phyloP scores from a whole-genome alignment of 352 stramenopile species.

The Globisporangium paddicum region DNA sequence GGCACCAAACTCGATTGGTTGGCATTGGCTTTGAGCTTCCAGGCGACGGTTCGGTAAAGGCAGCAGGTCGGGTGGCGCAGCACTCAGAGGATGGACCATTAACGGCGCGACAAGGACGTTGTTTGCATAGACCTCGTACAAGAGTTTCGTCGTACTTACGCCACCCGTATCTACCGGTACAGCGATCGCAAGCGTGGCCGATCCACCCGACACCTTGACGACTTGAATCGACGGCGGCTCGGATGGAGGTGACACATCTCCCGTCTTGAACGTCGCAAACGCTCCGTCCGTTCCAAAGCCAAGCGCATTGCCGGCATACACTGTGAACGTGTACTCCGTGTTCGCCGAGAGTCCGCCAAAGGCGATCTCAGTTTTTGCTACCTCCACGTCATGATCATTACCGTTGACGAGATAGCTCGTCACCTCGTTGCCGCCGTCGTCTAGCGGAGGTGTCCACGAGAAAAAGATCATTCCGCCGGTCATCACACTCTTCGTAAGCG shows the following conservation, averaged over 20 bases:
- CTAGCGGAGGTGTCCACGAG: conserved; percentile 35
- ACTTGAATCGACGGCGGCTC: conserved; percentile 22
- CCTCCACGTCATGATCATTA: conserved; percentile 8
- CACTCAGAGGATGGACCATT: conserved; percentile 8
- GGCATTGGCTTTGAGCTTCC: background rate
- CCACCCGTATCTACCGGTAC: conserved; percentile 42
- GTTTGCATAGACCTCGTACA: conserved; percentile 45
- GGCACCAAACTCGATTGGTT: background rate
- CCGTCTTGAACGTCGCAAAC: conserved; percentile 23
- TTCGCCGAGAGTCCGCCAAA: conserved; percentile 38
- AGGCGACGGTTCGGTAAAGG: background rate
- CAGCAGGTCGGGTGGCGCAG: background rate
- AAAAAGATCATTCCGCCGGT: conserved; percentile 43
- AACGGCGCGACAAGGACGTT: conserved; percentile 17
- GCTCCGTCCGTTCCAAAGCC: conserved; percentile 31
- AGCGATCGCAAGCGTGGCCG: conserved; percentile 25
- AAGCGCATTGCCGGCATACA: conserved; percentile 41
- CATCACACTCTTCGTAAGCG: conserved; percentile 8
- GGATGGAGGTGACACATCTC: conserved; percentile 20
- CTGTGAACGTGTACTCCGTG: conserved; percentile 41
- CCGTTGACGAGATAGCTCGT: conserved; percentile 35
- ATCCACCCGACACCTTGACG: conserved; percentile 29
- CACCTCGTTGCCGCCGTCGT: conserved; percentile 48
- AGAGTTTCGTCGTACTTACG: conserved; percentile 17
- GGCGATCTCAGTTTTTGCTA: conserved; percentile 2